A percentile compares a stretch with the other conserved stretches of the same genome.
Evolutionary conservation across 208 protist genomes (phyloP).

Genomic region (Acanthamoeba lenticulata): DNA sequence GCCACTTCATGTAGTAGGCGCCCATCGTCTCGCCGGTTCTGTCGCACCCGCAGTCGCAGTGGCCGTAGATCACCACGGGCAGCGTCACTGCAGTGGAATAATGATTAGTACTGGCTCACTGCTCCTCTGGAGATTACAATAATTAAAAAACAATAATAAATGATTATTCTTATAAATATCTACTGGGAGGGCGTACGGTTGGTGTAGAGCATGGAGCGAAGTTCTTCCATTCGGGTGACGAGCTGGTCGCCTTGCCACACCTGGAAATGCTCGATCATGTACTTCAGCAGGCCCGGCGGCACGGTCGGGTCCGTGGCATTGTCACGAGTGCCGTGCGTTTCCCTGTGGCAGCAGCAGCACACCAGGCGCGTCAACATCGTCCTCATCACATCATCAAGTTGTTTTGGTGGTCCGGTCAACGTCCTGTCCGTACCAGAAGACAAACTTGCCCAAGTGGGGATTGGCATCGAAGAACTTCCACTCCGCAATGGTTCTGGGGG

Average conservation of each 20-base stretch:
- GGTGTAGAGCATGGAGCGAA: not conserved
- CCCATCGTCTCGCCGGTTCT: constrained; percentile 16
- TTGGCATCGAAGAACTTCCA: constrained; percentile 45
- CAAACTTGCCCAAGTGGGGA: not conserved
- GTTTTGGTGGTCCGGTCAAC: not conserved
- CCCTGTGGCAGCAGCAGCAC: not conserved
- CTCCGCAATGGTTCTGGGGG: not conserved
- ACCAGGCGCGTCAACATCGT: too few species aligned
- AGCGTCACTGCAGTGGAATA: not conserved
- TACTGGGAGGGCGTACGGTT: too few species aligned
- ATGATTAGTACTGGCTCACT: not conserved
- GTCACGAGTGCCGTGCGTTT: constrained; percentile 13
- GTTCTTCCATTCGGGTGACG: not conserved
- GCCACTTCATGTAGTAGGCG: constrained; percentile 58
- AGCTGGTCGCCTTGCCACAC: constrained; percentile 26
- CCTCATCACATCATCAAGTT: not conserved
- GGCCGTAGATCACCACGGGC: constrained; percentile 5
- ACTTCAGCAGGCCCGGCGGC: not conserved
- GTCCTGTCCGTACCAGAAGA: not conserved
- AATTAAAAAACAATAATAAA: too few species aligned
- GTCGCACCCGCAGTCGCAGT: constrained; percentile 49
- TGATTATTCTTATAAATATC: too few species aligned
- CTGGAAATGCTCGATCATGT: constrained; percentile 15
- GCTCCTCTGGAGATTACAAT: too few species aligned
- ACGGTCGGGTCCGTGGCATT: not conserved